A percentile compares a stretch with the other conserved stretches of the same genome.
Evolutionary conservation across 495 filamentous ascomycete species (phyloP).

Genomic region (Neurospora sp.): DNA sequence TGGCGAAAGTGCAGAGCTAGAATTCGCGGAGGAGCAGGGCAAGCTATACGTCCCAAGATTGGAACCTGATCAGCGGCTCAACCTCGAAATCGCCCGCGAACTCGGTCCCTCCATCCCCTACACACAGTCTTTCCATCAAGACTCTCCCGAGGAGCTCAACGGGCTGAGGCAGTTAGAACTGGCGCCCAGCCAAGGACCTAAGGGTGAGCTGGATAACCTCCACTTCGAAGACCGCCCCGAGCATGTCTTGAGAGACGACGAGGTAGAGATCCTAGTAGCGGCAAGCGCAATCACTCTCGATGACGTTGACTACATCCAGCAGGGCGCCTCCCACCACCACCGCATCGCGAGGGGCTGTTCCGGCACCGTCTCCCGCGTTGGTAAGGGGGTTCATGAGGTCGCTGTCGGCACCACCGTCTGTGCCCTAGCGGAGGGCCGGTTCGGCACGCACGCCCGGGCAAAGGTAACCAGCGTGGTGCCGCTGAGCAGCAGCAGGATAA

Average conservation of each 20-base stretch:
- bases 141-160: background rate
- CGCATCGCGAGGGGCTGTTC: slow-evolving; percentile 26
- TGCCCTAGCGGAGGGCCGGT: slow-evolving; percentile 17
- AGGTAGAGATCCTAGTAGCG: slow-evolving; percentile 33
- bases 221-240: slow-evolving; percentile 22
- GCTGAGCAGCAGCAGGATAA: slow-evolving; percentile 30
- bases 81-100: slow-evolving; percentile 23
- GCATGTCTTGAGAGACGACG: slow-evolving; percentile 15
- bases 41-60: slow-evolving; percentile 29
- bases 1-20: slow-evolving; percentile 18
- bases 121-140: slow-evolving; percentile 20
- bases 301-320: slow-evolving; percentile 31
- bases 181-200: slow-evolving; percentile 1
- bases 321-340: slow-evolving; percentile 3
- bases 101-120: slow-evolving; percentile 25
- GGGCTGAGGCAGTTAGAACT: slow-evolving; percentile 16
- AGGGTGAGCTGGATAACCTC: slow-evolving; percentile 7
- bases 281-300: slow-evolving; percentile 17
- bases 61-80: slow-evolving; percentile 27
- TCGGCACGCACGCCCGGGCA: slow-evolving; percentile 17
- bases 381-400: slow-evolving; percentile 24
- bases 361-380: slow-evolving; percentile 33
- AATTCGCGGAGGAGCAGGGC: slow-evolving; percentile 29
- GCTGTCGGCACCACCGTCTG: slow-evolving; percentile 31
- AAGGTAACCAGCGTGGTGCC: slow-evolving; percentile 17